phyloP scores from a whole-genome alignment of 805 yeast species.

The Saccharomycopsis fibuligera region DNA sequence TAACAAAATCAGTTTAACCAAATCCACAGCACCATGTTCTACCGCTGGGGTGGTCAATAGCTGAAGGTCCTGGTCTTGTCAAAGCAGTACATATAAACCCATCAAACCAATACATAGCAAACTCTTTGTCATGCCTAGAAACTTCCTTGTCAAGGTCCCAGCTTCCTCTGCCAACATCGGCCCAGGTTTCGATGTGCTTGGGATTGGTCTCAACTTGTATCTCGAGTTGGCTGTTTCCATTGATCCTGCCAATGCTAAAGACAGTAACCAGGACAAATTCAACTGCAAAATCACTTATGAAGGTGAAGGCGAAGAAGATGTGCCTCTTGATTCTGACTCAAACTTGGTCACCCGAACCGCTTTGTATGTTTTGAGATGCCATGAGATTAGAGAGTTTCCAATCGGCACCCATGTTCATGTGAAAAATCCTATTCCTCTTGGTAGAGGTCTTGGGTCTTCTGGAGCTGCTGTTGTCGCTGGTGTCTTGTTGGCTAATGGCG shows the following conservation, averaged over 20 bases:
- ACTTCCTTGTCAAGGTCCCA: conserved; percentile 70
- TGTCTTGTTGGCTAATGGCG: conserved; percentile 79
- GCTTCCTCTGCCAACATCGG: conserved; percentile 98
- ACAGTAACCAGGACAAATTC: conserved; percentile 53
- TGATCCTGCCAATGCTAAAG: conserved; percentile 42
- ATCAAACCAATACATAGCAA: too few relatives aligned
- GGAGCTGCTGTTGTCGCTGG: conserved; percentile 99
- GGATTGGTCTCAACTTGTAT: conserved; percentile 76
- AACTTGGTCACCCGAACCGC: conserved; percentile 93
- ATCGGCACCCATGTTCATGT: conserved; percentile 76
- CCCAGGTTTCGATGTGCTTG: conserved; percentile 96
- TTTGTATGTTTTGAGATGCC: conserved; percentile 81
- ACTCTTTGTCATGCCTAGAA: conserved; percentile 33
- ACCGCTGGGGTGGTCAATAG: too few relatives aligned
- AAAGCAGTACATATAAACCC: too few relatives aligned
- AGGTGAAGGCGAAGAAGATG: conserved; percentile 75
- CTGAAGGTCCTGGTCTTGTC: too few relatives aligned
- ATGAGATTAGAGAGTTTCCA: conserved; percentile 72
- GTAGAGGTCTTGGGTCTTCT: conserved; percentile 94
- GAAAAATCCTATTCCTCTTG: conserved; percentile 87
- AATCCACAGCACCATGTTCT: too few relatives aligned
- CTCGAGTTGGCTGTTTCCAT: conserved; percentile 64
- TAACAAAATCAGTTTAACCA: too few relatives aligned
- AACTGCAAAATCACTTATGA: conserved; percentile 67
- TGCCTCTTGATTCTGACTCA: conserved; percentile 70